Evolutionary conservation across 2,329 filamentous ascomycete genomes (phyloP).

Genomic region (Xylaria digitata): DNA sequence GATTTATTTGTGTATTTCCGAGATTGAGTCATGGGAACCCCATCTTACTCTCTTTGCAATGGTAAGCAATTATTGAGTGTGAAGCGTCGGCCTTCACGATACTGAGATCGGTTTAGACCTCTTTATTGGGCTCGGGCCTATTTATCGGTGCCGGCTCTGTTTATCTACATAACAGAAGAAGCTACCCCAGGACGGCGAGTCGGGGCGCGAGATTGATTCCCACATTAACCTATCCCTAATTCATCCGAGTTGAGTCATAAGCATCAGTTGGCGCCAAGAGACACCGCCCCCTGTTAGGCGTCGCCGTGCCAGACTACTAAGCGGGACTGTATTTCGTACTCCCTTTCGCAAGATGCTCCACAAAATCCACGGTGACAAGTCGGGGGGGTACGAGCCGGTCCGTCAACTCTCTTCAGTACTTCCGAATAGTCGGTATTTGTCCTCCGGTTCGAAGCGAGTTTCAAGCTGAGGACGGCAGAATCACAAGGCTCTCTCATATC

Average conservation of each 20-base stretch:
- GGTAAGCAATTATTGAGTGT: not conserved
- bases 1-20: not conserved
- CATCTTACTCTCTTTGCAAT: not conserved
- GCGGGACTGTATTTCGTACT: conserved; percentile 5
- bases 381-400: conserved; percentile 19
- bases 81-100: not conserved
- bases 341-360: conserved; percentile 17
- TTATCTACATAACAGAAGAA: not conserved
- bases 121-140: no score
- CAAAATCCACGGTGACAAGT: conserved; percentile 15
- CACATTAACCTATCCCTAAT: conserved; percentile 1
- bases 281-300: conserved; percentile 7
- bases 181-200: conserved; percentile 2
- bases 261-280: conserved; percentile 15
- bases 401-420: not conserved
- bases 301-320: conserved; percentile 6
- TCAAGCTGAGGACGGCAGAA: not conserved
- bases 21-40: conserved; percentile 7
- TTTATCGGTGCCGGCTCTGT: not conserved
- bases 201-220: conserved; percentile 24
- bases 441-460: conserved; percentile 26
- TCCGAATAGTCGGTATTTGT: conserved; percentile 18
- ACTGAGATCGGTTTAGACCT: not conserved
- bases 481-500: not conserved
- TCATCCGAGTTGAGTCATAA: conserved; percentile 20